Conservation (phyloP, 148 eudicot genomes). For the Talinum fruticosum region DNA sequence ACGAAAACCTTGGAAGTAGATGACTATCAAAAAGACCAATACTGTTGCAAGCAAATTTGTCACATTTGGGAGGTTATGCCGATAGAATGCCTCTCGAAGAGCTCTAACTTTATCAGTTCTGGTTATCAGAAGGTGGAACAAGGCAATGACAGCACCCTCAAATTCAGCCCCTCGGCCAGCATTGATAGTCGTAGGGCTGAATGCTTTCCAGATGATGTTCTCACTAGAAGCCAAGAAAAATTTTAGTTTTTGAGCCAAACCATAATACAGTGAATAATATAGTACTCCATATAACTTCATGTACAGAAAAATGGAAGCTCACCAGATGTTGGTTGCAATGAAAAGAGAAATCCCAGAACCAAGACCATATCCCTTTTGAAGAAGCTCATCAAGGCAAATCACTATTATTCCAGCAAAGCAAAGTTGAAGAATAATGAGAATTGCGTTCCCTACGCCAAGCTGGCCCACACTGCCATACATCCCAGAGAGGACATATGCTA, state of each 20-base stretch:
- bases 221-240: slow-evolving; percentile 46
- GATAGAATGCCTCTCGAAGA: slow-evolving; percentile 81
- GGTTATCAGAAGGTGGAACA: slow-evolving; percentile 77
- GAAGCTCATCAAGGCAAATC: slow-evolving; percentile 84
- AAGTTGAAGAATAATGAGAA: slow-evolving; percentile 76
- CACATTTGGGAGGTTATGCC: slow-evolving; percentile 87
- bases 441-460: slow-evolving; percentile 79
- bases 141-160: slow-evolving; percentile 87
- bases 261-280: not conserved
- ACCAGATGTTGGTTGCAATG: slow-evolving; percentile 90
- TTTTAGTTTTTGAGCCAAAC: not conserved
- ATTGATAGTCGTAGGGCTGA: slow-evolving; percentile 82
- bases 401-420: slow-evolving; percentile 85
- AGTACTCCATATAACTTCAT: not conserved
- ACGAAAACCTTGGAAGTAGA: slow-evolving; percentile 90
- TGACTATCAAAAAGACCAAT: slow-evolving; percentile 71
- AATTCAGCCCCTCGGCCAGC: slow-evolving; percentile 88
- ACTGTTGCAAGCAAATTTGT: slow-evolving; percentile 80
- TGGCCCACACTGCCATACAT: slow-evolving; percentile 84
- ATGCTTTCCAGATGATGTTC: slow-evolving; percentile 86
- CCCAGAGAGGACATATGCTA: slow-evolving; percentile 87
- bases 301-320: not conserved
- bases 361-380: slow-evolving; percentile 89
- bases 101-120: slow-evolving; percentile 83
- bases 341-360: slow-evolving; percentile 87